These are phyloP conservation scores for Phalaenopsis aphrodite DNA, from an alignment of 106 monocot species.

Conservation along the genomic window DNA sequence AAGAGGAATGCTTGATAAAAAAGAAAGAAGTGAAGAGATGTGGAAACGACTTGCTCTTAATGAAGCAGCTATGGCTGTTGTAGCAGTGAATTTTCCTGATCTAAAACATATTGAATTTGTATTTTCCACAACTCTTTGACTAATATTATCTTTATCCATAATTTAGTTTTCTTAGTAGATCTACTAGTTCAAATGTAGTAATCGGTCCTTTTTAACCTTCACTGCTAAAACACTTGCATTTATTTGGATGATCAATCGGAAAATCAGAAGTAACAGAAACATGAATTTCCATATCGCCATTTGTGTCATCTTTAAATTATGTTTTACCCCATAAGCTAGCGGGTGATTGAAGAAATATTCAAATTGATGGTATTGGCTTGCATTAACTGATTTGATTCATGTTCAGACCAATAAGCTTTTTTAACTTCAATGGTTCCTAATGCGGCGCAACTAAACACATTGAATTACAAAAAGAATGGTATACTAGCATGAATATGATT, in stretches of 20 bases:
- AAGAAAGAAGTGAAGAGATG: slow-evolving; percentile 70
- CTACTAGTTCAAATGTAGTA: background rate
- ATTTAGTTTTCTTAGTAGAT: background rate
- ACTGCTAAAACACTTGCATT: background rate
- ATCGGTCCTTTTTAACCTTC: background rate
- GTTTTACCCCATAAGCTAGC: background rate
- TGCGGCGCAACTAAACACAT: background rate
- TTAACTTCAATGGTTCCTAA: background rate
- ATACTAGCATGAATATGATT: background rate
- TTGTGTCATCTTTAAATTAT: background rate
- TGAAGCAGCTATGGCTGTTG: slow-evolving; percentile 90
- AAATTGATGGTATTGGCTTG: background rate
- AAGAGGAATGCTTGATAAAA: slow-evolving; percentile 85
- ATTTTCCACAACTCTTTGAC: slow-evolving; percentile 8
- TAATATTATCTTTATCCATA: background rate
- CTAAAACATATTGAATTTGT: slow-evolving; percentile 87
- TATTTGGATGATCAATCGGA: background rate
- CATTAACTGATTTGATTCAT: background rate
- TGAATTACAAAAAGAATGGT: background rate
- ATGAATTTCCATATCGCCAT: background rate
- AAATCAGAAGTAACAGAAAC: background rate
- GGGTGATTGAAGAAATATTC: background rate
- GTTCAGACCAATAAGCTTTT: background rate
- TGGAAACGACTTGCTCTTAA: slow-evolving; percentile 79
- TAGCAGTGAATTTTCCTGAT: slow-evolving; percentile 81